Evolutionary conservation across 805 yeast species (phyloP), one percentile per base, ranked within the genome.

Genomic region (Hagleromyces aurorensis): DNA sequence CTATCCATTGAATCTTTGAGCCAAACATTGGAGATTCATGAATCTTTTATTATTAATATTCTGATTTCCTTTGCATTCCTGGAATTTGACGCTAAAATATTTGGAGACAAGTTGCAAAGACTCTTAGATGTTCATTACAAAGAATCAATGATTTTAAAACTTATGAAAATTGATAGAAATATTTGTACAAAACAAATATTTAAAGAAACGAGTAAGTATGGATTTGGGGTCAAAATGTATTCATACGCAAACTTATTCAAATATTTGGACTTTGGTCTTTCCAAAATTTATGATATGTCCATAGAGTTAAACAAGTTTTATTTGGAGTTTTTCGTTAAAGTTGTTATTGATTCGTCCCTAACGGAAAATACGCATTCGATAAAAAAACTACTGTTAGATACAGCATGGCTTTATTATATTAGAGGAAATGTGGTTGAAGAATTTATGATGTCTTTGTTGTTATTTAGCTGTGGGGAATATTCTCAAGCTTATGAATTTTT

Each of bases 1-100:
- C 25, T 52, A 3, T 19, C 54, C 1, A 23, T 53, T 6, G 53
- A 56, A 23, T 38, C 56, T 15, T 32, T 56, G 4, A 46, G 47
- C 22, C 61, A 56, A 23, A 27, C 41, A 4, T 22, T 63, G 4
- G 37, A 43, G 7, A 41, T 52, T 14, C 56, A 57, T 30, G 46
- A 46, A 24, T 46, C 52, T 5, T 44, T 61, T 15, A 38, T 59
- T 16, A 43, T 56, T 29, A 54, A 62, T 20, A 31, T 62, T 6
- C 34, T 63, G 20, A 35, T 62, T 20, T 36, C 59, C 8, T 48
- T 64, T 18, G 47, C 61, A 7, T 55, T 63, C 9, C 40, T 64
- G 34, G 64, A 64, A 30, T 54, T 64, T 32, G 61, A 61, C 25
- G 50, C 50, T 17, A 42, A 54, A 11, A 13, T 37, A 3, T 43